These are phyloP conservation scores for Amylocystis lapponica DNA, from an alignment of 768 basidiomycete species.

Conservation along the genomic window DNA sequence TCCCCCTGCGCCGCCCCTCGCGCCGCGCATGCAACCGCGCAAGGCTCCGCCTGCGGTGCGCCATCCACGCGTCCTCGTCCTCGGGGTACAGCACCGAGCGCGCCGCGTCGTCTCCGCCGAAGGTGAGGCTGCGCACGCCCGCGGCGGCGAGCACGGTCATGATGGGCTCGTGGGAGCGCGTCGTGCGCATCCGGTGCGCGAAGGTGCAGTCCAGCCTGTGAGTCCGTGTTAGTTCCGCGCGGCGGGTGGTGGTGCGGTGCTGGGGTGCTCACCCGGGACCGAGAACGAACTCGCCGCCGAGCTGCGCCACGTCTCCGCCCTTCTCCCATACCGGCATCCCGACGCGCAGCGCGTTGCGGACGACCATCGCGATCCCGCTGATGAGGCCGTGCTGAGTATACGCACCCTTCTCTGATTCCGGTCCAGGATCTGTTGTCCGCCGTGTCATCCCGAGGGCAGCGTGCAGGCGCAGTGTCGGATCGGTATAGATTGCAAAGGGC, in stretches of 20 bases:
- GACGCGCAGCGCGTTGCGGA: conserved; percentile 61
- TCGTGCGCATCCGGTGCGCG: conserved; percentile 80
- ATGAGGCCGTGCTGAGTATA: conserved; percentile 66
- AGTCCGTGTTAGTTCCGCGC: not conserved
- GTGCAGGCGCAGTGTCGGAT: conserved; percentile 67
- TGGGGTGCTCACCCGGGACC: conserved; percentile 45
- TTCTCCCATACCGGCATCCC: conserved; percentile 81
- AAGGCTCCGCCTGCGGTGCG: conserved; percentile 29
- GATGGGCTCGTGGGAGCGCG: conserved; percentile 72
- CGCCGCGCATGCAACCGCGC: conserved; percentile 28
- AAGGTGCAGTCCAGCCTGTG: conserved; percentile 59
- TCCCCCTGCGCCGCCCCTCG: conserved; percentile 20
- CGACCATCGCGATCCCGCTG: conserved; percentile 68
- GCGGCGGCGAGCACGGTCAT: conserved; percentile 61
- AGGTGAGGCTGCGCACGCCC: conserved; percentile 25
- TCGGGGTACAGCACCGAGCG: conserved; percentile 6
- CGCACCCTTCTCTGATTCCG: conserved; percentile 38
- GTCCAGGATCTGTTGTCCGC: conserved; percentile 36
- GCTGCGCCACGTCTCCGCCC: conserved; percentile 69
- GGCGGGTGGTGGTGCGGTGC: not conserved
- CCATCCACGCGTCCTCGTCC: conserved; percentile 33
- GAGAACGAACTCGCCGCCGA: conserved; percentile 88
- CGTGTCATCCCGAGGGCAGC: conserved; percentile 70
- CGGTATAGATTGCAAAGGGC: conserved; percentile 74
- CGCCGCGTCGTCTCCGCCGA: conserved; percentile 5